Conservation (phyloP, 169 alveolate genomes). For the Cryptosporidium baileyi region DNA sequence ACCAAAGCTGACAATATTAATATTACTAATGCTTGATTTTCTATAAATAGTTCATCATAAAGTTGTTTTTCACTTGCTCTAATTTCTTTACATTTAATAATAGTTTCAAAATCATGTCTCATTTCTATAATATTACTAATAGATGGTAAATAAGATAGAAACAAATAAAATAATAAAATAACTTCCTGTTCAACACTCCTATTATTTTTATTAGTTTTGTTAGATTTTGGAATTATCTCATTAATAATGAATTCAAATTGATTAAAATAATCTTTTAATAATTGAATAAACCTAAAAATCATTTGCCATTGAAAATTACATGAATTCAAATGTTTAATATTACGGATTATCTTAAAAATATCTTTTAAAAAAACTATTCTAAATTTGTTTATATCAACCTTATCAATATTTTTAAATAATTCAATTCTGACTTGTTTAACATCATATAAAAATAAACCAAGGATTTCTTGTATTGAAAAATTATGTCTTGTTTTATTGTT, state of each 20-base stretch:
- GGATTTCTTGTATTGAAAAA: slow-evolving; percentile 38
- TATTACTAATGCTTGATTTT: slow-evolving; percentile 30
- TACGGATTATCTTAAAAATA: neutral
- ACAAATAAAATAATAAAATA: neutral
- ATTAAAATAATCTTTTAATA: slow-evolving; percentile 46
- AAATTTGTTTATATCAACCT: slow-evolving; percentile 1
- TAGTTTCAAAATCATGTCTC: neutral
- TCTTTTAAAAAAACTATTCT: slow-evolving; percentile 2
- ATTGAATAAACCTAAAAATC: neutral
- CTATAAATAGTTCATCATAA: slow-evolving; percentile 51
- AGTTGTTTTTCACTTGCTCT: slow-evolving; percentile 12
- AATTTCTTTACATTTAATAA: neutral
- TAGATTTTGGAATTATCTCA: slow-evolving; percentile 24
- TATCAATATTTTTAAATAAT: neutral
- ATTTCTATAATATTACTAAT: neutral
- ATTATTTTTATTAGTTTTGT: neutral
- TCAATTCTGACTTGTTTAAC: slow-evolving; percentile 41
- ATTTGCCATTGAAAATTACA: slow-evolving; percentile 34
- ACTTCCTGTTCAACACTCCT: neutral
- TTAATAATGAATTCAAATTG: slow-evolving; percentile 8
- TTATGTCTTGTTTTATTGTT: slow-evolving; percentile 5
- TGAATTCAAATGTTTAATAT: neutral
- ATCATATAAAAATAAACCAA: slow-evolving; percentile 18
- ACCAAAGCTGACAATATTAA: slow-evolving; percentile 25
- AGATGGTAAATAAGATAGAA: slow-evolving; percentile 39